These are phyloP conservation scores for Pseudonitzschia multiseries DNA, from an alignment of 108 stramenopile species.

Conservation along the genomic window DNA sequence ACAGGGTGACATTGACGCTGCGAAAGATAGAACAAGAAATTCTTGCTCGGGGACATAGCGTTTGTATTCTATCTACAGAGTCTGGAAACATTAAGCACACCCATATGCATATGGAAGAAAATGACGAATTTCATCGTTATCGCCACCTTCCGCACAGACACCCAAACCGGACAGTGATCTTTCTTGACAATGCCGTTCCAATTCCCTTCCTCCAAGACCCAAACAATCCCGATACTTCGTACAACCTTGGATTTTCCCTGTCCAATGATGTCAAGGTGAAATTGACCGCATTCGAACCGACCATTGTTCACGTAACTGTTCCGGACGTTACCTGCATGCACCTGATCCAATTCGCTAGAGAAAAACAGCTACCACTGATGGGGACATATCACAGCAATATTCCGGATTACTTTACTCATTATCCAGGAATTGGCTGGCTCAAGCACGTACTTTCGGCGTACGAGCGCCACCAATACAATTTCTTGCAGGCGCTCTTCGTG, in stretches of 20 bases:
- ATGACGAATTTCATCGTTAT: background rate
- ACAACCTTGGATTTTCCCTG: conserved; percentile 50
- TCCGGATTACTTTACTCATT: conserved; percentile 61
- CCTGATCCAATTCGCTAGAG: conserved; percentile 49
- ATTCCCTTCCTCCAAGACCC: conserved; percentile 53
- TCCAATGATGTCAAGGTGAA: conserved; percentile 18
- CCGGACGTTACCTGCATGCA: conserved; percentile 55
- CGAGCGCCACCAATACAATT: conserved; percentile 62
- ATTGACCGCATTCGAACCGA: conserved; percentile 53
- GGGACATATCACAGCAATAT: conserved; percentile 77
- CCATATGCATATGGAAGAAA: conserved; percentile 39
- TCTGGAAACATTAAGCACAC: conserved; percentile 53
- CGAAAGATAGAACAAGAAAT: conserved; percentile 66
- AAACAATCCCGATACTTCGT: conserved; percentile 42
- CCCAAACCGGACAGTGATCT: conserved; percentile 55
- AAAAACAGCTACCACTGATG: conserved; percentile 50
- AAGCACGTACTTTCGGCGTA: conserved; percentile 45
- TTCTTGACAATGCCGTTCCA: conserved; percentile 51
- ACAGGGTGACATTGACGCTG: conserved; percentile 64
- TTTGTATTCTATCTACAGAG: conserved; percentile 56
- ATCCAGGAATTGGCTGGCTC: conserved; percentile 50
- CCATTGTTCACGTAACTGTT: conserved; percentile 56
- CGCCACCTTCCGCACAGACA: conserved; percentile 28
- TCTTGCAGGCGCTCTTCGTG: conserved; percentile 55
- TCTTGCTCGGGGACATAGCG: conserved; percentile 47